These are phyloP conservation scores for Aethionema arabicum DNA, from an alignment of 345 rosid genomes.

Conservation along the genomic window DNA sequence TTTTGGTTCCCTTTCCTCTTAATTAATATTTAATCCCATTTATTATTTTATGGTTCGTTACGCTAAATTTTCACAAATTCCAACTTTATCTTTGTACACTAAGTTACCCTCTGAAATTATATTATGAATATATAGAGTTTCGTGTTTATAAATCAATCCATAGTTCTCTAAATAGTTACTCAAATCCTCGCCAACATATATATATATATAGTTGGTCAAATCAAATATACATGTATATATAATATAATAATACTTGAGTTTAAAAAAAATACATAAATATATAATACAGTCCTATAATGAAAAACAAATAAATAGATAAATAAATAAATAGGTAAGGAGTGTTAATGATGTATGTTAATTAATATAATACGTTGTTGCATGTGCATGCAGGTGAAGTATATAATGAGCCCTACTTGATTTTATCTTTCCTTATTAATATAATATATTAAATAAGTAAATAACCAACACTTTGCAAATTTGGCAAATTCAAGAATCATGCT, in stretches of 20 bases:
- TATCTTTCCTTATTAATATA: background rate
- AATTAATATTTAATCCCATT: constrained; percentile 36
- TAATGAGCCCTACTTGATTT: constrained; percentile 10
- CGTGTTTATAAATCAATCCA: constrained; percentile 1
- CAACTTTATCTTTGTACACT: constrained; percentile 30
- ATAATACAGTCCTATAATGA: no score
- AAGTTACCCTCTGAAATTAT: no score
- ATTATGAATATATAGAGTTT: constrained; percentile 3
- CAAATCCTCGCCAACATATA: no score
- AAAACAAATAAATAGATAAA: no score
- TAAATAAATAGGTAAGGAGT: background rate
- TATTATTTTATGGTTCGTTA: constrained; percentile 67
- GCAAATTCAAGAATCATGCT: constrained; percentile 38
- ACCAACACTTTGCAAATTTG: constrained; percentile 15
- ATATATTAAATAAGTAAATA: background rate
- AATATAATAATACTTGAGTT: no score
- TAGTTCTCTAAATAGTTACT: constrained; percentile 1
- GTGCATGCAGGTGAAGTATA: constrained; percentile 29
- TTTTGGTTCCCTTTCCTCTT: constrained; percentile 39
- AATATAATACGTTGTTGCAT: constrained; percentile 27
- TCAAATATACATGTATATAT: no score
- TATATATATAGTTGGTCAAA: background rate
- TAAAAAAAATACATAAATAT: no score
- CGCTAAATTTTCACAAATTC: constrained; percentile 94
- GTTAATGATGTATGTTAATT: background rate